These are phyloP conservation scores for Phialophora chinensis DNA, from an alignment of 2,329 filamentous ascomycete species.

Conservation along the genomic window DNA sequence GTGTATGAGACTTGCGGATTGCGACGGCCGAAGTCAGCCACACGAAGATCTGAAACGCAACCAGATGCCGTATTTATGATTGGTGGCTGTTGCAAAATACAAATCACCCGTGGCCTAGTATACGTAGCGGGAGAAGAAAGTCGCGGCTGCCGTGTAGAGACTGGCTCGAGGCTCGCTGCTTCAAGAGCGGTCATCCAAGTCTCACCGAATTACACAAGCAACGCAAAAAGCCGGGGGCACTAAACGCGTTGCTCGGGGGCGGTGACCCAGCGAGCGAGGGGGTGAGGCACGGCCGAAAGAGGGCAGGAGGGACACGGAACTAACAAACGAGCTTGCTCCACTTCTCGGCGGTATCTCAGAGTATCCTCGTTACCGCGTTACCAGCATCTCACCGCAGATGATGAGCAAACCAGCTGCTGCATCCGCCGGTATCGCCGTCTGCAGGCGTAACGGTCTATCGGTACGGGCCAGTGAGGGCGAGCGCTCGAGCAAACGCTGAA, in stretches of 20 bases:
- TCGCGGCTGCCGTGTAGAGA: background rate
- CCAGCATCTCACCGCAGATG: constrained; percentile 25
- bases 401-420: constrained; percentile 17
- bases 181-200: background rate
- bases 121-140: background rate
- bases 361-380: constrained; percentile 16
- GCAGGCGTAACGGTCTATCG: constrained; percentile 30
- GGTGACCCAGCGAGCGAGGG: constrained; percentile 8
- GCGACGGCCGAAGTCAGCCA: constrained; percentile 1
- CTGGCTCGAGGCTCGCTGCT: background rate
- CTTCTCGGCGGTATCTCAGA: background rate
- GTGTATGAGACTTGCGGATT: background rate
- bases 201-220: background rate
- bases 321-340: constrained; percentile 22
- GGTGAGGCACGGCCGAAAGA: background rate
- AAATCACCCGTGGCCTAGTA: background rate
- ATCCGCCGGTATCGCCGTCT: constrained; percentile 28
- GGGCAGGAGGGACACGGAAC: background rate
- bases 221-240: background rate
- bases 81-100: constrained; percentile 1
- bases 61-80: background rate
- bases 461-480: constrained; percentile 13
- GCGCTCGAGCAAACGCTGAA: background rate
- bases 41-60: constrained; percentile 8
- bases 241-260: constrained; percentile 7